Evolutionary conservation across 108 stramenopile genomes (phyloP).

Genomic region (Cyclotella cryptica): DNA sequence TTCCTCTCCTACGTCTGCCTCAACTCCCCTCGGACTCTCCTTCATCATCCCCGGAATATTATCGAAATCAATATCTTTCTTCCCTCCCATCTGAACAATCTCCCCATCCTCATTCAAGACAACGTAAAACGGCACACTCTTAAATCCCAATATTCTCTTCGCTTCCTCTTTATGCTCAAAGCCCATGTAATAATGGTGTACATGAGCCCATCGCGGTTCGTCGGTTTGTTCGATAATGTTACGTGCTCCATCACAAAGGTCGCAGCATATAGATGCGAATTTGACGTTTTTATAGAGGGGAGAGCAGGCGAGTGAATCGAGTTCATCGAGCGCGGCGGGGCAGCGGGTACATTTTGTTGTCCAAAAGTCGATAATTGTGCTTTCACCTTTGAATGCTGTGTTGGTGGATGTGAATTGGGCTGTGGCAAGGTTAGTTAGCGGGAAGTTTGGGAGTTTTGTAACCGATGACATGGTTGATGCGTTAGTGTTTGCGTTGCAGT

Average conservation of each 20-base stretch:
- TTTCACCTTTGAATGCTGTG: conserved; percentile 63
- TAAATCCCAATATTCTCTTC: conserved; percentile 79
- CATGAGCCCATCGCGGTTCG: conserved; percentile 70
- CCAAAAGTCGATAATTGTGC: conserved; percentile 82
- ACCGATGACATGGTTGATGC: conserved; percentile 13
- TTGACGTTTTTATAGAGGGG: conserved; percentile 70
- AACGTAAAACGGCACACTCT: conserved; percentile 86
- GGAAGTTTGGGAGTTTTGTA: conserved; percentile 49
- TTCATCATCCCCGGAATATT: conserved; percentile 51
- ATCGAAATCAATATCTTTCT: conserved; percentile 75
- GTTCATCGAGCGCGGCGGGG: conserved; percentile 83
- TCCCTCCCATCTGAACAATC: conserved; percentile 77
- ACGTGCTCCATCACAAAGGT: conserved; percentile 84
- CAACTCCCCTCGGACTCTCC: conserved; percentile 13
- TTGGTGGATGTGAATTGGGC: conserved; percentile 68
- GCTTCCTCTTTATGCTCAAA: conserved; percentile 78
- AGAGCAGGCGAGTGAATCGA: conserved; percentile 61
- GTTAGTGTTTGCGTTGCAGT: not conserved
- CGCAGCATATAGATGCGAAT: conserved; percentile 87
- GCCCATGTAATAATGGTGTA: conserved; percentile 85
- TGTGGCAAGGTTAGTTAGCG: conserved; percentile 72
- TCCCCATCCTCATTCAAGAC: conserved; percentile 74
- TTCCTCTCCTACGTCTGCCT: conserved; percentile 1
- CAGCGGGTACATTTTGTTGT: conserved; percentile 85
- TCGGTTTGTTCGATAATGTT: conserved; percentile 83